These are phyloP conservation scores for Fraxinus latifolia DNA, from an alignment of 305 asterid species.

Conservation along the genomic window DNA sequence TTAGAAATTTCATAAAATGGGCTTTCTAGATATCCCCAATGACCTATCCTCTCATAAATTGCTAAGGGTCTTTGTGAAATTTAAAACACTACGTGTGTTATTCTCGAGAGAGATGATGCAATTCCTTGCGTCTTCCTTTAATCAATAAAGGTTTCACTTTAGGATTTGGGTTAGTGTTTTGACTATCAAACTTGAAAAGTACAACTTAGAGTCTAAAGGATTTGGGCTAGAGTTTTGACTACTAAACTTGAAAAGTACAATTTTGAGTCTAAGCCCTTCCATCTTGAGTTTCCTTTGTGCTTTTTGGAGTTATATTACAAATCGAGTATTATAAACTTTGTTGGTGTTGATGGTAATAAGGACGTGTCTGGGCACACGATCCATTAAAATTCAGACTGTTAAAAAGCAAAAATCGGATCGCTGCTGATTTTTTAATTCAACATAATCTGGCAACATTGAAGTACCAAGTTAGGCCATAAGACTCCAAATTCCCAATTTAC, in stretches of 20 bases:
- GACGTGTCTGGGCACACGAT: too few species aligned
- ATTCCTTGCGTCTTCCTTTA: neutral
- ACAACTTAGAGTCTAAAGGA: neutral
- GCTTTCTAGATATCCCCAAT: neutral
- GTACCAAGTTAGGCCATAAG: too few species aligned
- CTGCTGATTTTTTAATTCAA: too few species aligned
- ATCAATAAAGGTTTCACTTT: neutral
- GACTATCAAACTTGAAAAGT: too few species aligned
- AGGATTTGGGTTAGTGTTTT: neutral
- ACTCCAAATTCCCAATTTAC: too few species aligned
- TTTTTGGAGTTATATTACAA: neutral
- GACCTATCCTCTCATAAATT: neutral
- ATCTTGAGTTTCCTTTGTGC: neutral
- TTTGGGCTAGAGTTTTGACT: neutral
- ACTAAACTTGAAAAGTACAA: too few species aligned
- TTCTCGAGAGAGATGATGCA: neutral
- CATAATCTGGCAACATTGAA: too few species aligned
- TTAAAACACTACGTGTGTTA: neutral
- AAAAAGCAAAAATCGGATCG: too few species aligned
- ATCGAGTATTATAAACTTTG: neutral
- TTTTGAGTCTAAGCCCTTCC: neutral
- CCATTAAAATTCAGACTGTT: too few species aligned
- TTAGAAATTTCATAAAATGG: neutral
- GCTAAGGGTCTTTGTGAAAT: neutral
- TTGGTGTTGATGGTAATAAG: too few species aligned